Conservation (phyloP, 2,329 filamentous ascomycete species). For the Ophiostoma pallidulum region DNA sequence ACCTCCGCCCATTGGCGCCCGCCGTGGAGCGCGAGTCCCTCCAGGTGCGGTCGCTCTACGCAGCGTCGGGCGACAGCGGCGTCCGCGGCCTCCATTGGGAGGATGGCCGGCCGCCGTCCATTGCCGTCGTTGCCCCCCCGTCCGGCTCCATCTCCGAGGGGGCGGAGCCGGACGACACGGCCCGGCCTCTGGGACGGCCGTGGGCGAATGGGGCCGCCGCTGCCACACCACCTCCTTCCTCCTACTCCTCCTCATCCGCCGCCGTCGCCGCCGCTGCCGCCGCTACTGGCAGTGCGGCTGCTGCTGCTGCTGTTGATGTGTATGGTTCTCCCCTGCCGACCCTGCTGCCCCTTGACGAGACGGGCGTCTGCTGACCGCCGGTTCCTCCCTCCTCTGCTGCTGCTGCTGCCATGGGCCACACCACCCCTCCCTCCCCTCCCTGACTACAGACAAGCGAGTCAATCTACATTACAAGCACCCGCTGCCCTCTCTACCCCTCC, state of each 20-base stretch:
- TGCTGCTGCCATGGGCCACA: neutral
- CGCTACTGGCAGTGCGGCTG: neutral
- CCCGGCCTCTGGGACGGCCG: too few species aligned
- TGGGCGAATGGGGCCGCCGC: too few species aligned
- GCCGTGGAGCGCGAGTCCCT: constrained; percentile 54
- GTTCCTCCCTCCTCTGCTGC: neutral
- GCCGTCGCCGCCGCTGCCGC: too few species aligned
- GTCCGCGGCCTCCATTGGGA: constrained; percentile 35
- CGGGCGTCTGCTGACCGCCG: constrained; percentile 11
- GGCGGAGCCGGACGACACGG: constrained; percentile 43
- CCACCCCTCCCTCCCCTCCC: too few species aligned
- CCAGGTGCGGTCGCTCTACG: constrained; percentile 59
- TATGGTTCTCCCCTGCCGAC: constrained; percentile 4
- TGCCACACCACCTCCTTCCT: too few species aligned
- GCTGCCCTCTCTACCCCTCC: too few species aligned
- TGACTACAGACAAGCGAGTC: too few species aligned
- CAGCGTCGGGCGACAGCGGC: constrained; percentile 36
- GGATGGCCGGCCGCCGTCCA: constrained; percentile 39
- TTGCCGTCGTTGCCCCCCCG: constrained; percentile 38
- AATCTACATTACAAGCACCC: too few species aligned
- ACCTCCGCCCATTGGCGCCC: constrained; percentile 34
- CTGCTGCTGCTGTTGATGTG: neutral
- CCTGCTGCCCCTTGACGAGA: constrained; percentile 6
- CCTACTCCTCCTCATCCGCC: too few species aligned
- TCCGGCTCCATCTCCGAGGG: constrained; percentile 42